Conservation (phyloP, 2,329 filamentous ascomycete genomes). For the Onygenales sp. region DNA sequence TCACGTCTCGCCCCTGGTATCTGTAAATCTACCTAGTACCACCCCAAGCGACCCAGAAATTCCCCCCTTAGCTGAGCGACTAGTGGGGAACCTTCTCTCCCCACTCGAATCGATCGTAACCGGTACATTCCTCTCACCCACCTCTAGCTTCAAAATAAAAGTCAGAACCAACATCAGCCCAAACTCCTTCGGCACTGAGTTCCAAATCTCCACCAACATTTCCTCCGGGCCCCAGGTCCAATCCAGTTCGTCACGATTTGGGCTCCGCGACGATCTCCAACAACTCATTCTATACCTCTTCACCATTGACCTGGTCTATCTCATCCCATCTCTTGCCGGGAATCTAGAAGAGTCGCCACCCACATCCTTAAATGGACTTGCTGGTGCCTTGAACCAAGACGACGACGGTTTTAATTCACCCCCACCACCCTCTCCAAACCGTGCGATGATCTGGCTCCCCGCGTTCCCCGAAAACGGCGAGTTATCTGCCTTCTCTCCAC, state of each 20-base stretch:
- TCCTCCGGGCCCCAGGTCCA: slow-evolving; percentile 22
- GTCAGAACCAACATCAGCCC: slow-evolving; percentile 26
- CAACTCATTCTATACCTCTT: slow-evolving; percentile 25
- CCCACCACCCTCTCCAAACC: not conserved
- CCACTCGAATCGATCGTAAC: slow-evolving; percentile 35
- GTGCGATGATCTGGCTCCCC: slow-evolving; percentile 8
- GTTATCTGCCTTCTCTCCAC: slow-evolving; percentile 15
- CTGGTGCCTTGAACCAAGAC: not conserved
- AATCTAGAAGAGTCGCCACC: not conserved
- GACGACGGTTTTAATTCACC: not conserved
- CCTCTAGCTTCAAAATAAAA: slow-evolving; percentile 28
- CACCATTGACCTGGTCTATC: slow-evolving; percentile 28
- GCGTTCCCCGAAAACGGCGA: slow-evolving; percentile 28
- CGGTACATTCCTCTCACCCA: slow-evolving; percentile 24
- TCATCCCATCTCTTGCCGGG: slow-evolving; percentile 16
- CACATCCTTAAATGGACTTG: not conserved
- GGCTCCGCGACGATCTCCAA: slow-evolving; percentile 25
- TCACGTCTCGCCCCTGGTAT: slow-evolving; percentile 18
- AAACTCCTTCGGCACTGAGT: slow-evolving; percentile 29
- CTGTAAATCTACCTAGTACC: slow-evolving; percentile 13
- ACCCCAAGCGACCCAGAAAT: slow-evolving; percentile 8
- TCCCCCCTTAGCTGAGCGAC: slow-evolving; percentile 25
- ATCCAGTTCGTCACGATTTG: slow-evolving; percentile 21
- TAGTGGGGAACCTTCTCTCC: slow-evolving; percentile 32
- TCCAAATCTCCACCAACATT: slow-evolving; percentile 26